Conservation (phyloP, 1,139 yeast species). For the Pichia sp. region DNA sequence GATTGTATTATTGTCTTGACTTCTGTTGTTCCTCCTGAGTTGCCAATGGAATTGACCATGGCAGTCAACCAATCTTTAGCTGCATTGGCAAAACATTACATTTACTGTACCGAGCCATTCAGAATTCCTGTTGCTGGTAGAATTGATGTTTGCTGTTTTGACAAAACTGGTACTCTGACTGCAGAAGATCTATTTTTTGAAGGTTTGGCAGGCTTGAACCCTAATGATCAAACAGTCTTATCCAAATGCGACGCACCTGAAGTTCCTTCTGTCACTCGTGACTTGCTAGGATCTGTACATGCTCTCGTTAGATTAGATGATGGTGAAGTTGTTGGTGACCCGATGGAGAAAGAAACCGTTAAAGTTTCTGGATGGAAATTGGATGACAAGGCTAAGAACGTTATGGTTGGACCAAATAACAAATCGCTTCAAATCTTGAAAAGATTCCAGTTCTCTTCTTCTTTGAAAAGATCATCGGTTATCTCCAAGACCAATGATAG, state of each 20-base stretch:
- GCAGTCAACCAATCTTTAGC: constrained; percentile 91
- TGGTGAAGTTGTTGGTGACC: constrained; percentile 97
- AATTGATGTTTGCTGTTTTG: constrained; percentile 96
- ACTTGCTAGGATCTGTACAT: constrained; percentile 90
- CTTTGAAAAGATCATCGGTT: constrained; percentile 90
- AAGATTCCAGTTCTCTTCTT: constrained; percentile 95
- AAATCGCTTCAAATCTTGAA: constrained; percentile 70
- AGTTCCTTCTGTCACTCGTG: constrained; percentile 59
- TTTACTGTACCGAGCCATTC: constrained; percentile 97
- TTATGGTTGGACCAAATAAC: constrained; percentile 38
- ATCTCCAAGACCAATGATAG: constrained; percentile 49
- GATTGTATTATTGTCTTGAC: constrained; percentile 95
- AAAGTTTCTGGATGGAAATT: constrained; percentile 84
- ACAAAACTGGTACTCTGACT: constrained; percentile 96
- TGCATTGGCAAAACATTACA: constrained; percentile 77
- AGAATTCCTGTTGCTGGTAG: constrained; percentile 98
- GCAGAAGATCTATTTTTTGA: constrained; percentile 95
- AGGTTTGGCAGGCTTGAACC: constrained; percentile 82
- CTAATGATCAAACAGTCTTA: constrained; percentile 48
- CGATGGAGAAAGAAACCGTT: constrained; percentile 96
- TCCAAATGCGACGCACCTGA: constrained; percentile 39
- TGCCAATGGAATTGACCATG: constrained; percentile 98
- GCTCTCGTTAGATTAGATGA: constrained; percentile 90
- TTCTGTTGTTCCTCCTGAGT: constrained; percentile 97
- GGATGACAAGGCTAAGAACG: constrained; percentile 47